A percentile compares a stretch with the other conserved stretches of the same genome.
Evolutionary conservation across 768 basidiomycete genomes (phyloP).

Genomic region (Austroboletus festivus): DNA sequence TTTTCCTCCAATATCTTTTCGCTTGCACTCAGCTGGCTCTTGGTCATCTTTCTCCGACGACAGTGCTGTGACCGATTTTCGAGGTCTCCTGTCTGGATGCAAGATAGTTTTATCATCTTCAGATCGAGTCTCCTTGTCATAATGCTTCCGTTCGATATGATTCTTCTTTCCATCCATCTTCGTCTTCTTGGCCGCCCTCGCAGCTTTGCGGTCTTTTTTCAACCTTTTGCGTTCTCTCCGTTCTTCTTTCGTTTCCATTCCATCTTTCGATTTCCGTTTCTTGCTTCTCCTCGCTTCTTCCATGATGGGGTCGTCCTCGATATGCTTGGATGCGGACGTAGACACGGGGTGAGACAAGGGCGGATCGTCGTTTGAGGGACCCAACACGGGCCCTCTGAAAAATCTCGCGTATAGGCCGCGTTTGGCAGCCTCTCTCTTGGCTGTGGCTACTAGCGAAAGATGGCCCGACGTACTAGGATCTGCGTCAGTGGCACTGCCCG

Average conservation of each 20-base stretch:
- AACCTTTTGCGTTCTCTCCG: conserved; percentile 23
- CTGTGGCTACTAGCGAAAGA: conserved; percentile 53
- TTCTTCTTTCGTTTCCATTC: conserved; percentile 14
- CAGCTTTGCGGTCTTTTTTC: conserved; percentile 22
- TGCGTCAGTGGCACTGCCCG: conserved; percentile 43
- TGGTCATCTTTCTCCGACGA: too few relatives aligned
- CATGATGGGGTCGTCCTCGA: background rate
- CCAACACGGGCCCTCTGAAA: conserved; percentile 71
- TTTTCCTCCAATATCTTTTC: too few relatives aligned
- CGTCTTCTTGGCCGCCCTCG: conserved; percentile 13
- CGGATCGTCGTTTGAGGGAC: conserved; percentile 38
- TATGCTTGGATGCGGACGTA: background rate
- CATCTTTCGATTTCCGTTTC: conserved; percentile 11
- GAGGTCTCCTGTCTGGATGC: conserved; percentile 4
- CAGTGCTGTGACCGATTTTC: conserved; percentile 5
- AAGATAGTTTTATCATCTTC: background rate
- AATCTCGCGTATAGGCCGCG: conserved; percentile 76
- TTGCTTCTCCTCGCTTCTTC: background rate
- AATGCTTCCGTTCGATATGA: background rate
- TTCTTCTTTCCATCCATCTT: background rate
- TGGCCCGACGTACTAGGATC: conserved; percentile 22
- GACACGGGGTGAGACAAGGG: background rate
- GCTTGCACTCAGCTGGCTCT: too few relatives aligned
- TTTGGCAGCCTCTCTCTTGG: conserved; percentile 78
- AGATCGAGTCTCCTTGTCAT: background rate